Percentiles rank a stretch among this genome's conserved stretches.
phyloP scores from a whole-genome alignment of 331 rosid genomes.

The Saraca asoca region DNA sequence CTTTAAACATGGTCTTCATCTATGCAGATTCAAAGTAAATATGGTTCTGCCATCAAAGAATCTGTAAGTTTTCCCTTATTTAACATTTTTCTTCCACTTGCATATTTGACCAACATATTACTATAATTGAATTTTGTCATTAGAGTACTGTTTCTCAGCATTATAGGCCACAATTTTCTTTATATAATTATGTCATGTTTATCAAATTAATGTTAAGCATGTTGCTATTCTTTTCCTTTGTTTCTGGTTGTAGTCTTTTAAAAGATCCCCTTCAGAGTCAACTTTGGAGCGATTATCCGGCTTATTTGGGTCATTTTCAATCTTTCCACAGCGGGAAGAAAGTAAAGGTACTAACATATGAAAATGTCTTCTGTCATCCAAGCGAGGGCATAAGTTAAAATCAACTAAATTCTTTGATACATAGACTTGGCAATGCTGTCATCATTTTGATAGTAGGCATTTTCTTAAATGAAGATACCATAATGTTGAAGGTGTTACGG shows the following conservation, averaged over 20 bases:
- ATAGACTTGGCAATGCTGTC: too few species aligned
- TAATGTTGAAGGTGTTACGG: too few species aligned
- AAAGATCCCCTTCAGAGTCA: slow-evolving; percentile 80
- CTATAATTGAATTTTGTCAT: slow-evolving; percentile 1
- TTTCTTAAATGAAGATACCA: too few species aligned
- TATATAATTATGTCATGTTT: not conserved
- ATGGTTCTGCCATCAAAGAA: slow-evolving; percentile 66
- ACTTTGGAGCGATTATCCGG: slow-evolving; percentile 75
- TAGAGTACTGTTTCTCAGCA: not conserved
- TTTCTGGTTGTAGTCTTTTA: slow-evolving; percentile 57
- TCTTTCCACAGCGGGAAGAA: slow-evolving; percentile 68
- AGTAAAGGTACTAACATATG: slow-evolving; percentile 54
- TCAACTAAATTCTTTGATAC: slow-evolving; percentile 13
- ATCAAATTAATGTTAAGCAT: too few species aligned
- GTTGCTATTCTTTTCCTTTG: slow-evolving; percentile 23
- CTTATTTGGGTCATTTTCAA: slow-evolving; percentile 83
- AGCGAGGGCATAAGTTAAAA: slow-evolving; percentile 8
- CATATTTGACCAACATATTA: not conserved
- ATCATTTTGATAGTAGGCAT: too few species aligned
- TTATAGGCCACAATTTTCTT: not conserved
- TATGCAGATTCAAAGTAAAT: slow-evolving; percentile 85
- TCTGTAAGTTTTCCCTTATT: slow-evolving; percentile 55
- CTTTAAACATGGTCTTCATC: slow-evolving; percentile 25
- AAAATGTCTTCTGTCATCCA: slow-evolving; percentile 5
- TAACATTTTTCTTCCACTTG: slow-evolving; percentile 16